Evolutionary conservation across 179 eudicot species (phyloP), one percentile per base, ranked within the genome.

Genomic region (Pouteria campechiana): DNA sequence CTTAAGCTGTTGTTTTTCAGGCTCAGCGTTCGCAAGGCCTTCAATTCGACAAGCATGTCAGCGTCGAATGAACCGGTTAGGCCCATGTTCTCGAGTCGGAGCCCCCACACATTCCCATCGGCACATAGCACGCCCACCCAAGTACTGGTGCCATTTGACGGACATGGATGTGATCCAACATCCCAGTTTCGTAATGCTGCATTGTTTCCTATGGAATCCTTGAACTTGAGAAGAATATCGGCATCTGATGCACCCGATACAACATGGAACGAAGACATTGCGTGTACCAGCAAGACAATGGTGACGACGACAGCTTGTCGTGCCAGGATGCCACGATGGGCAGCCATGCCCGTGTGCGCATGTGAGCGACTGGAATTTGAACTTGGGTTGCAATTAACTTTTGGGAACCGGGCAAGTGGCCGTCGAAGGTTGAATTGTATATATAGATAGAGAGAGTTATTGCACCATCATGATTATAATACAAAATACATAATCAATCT

Each of bases 121-220:
- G 19, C 15, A 54, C 90, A 80, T 7, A 57, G 48, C 14, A 76
- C 69, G 5, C 89, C 84, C 3, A 6, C 0, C 89, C 89, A 76
- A n/a, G 46, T 58, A 21, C 54, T n/a, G n/a, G n/a, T 54, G 29
- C 37, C 15, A 15, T 61, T 49, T 3, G 36, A 59, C 0, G 50
- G 13, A 35, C 89, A 80, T 1, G 89, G 89, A 25, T 19, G 27
- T 10, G 0, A 53, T 3, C 61, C 15, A 25, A 75, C 61, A n/a
- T 55, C 32, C 89, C 89, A 80, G 13, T 49, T 51, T 7, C 58
- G 32, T 8, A 76, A 42, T 7, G 63, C 75, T 6, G 50, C 61
- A 0, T 46, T 31, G 13, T 67, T 48, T 5, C 30, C 27, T 4
- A 80, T 44, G 17, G 67, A 39, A 43, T 45, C 29, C 48, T 70